Conservation (phyloP, 192 early-diverging fungal species). For the Coemansia sp. region DNA sequence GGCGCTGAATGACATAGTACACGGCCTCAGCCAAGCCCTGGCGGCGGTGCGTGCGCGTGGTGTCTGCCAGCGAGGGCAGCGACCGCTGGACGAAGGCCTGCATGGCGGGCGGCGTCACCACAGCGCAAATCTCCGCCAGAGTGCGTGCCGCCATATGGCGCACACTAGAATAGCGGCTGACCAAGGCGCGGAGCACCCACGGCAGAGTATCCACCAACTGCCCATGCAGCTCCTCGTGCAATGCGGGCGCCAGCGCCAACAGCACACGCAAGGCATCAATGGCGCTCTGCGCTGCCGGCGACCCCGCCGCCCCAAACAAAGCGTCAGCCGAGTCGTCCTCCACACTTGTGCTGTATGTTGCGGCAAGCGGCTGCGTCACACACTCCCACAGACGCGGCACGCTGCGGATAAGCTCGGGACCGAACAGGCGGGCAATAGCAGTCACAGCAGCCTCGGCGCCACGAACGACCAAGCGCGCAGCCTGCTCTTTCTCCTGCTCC, state of each 20-base stretch:
- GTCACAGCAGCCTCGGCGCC: constrained; percentile 62
- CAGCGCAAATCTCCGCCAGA: constrained; percentile 72
- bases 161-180: constrained; percentile 72
- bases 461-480: constrained; percentile 65
- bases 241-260: constrained; percentile 64
- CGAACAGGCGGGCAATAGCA: constrained; percentile 43
- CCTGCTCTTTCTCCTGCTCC: constrained; percentile 58
- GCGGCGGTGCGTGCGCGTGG: constrained; percentile 66
- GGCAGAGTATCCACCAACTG: constrained; percentile 63
- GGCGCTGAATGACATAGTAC: constrained; percentile 75
- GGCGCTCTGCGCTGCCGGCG: constrained; percentile 61
- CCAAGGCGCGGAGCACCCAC: constrained; percentile 66
- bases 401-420: constrained; percentile 25
- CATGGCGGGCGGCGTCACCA: constrained; percentile 76
- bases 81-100: constrained; percentile 76
- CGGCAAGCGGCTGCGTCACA: constrained; percentile 34
- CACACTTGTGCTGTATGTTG: constrained; percentile 15
- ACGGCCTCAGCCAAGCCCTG: constrained; percentile 90
- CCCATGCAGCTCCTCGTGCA: constrained; percentile 61
- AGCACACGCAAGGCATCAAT: constrained; percentile 81
- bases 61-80: constrained; percentile 79
- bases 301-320: constrained; percentile 11
- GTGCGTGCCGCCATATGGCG: constrained; percentile 80
- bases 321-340: constrained; percentile 22
- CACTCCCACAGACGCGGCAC: constrained; percentile 54